phyloP scores from a whole-genome alignment of 2,329 filamentous ascomycete genomes.

The Fusarium aywerte region DNA sequence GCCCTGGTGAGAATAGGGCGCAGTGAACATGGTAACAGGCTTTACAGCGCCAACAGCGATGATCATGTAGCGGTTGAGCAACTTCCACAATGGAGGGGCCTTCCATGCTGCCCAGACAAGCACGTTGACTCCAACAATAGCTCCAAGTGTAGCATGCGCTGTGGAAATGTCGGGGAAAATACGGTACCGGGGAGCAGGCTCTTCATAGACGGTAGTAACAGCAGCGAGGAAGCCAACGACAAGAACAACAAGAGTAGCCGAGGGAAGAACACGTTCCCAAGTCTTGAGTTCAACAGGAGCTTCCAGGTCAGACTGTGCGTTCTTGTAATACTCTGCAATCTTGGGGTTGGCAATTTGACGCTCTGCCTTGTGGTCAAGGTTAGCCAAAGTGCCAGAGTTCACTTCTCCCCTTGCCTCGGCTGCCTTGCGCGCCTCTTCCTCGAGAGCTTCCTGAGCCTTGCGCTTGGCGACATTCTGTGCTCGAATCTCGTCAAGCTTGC shows the following conservation, averaged over 20 bases:
- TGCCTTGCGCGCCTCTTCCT: constrained; percentile 55
- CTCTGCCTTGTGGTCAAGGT: constrained; percentile 52
- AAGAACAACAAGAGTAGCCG: constrained; percentile 59
- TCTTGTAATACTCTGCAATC: constrained; percentile 54
- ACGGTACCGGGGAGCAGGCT: constrained; percentile 62
- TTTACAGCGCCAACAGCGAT: constrained; percentile 72
- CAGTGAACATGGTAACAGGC: constrained; percentile 69
- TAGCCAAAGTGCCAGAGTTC: constrained; percentile 56
- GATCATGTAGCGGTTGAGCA: constrained; percentile 76
- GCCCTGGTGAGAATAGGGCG: constrained; percentile 75
- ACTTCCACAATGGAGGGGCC: constrained; percentile 70
- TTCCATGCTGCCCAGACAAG: constrained; percentile 69
- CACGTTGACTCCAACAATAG: constrained; percentile 69
- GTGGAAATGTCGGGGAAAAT: constrained; percentile 71
- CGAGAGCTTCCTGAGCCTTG: constrained; percentile 58
- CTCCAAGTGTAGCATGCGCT: constrained; percentile 70
- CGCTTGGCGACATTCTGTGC: constrained; percentile 62
- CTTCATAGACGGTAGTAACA: constrained; percentile 63
- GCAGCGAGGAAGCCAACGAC: constrained; percentile 57
- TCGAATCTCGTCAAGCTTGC: constrained; percentile 67
- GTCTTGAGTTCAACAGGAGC: constrained; percentile 61
- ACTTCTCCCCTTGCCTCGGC: constrained; percentile 55
- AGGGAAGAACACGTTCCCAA: constrained; percentile 67
- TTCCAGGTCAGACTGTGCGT: constrained; percentile 62
- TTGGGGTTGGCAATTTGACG: constrained; percentile 54